Evolutionary conservation across 2,329 filamentous ascomycete genomes (phyloP), one percentile per base, ranked within the genome.

Genomic region (Exophiala sideris): DNA sequence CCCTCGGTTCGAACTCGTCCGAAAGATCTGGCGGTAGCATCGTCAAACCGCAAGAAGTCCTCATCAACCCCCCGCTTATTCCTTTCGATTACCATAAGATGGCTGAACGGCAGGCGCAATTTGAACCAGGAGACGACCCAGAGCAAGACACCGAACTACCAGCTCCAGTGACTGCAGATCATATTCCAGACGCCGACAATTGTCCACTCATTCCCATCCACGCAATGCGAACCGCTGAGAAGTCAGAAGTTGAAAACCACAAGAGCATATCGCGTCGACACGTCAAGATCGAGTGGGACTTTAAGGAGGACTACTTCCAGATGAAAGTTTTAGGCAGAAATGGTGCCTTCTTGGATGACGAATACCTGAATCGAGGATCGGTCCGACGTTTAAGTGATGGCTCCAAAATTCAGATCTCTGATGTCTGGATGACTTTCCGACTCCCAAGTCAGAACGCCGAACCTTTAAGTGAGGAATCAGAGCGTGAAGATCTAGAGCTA

Each of bases 181-280:
- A 65, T 50, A 54, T 65, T 44, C 62, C 62, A 2, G 56, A 64
- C 35, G 58, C 58, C n/a, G 39, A 60, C 40, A 58, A 58, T 33
- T 62, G 61, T 45, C 62, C 62, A 11, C 53, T 82, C 5, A 78
- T 86, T 44, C 81, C 82, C 4, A 82, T 86, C 33, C 83, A 82
- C 16, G 77, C 77, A 1, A 70, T 24, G 74, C 74, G 12, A 65
- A 71, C 35, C 42, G 77, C 72, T 40, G 69, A 62, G 52, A 70
- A 76, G 2, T 57, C 57, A 21, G 63, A 65, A 36, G 47, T 62
- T 5, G 73, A 73, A 10, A 75, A 75, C 12, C 79, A 83, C 59
- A 80, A 79, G 57, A 78, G 77, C 40, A 85, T 86, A 33, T 86
- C 83, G 3, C 75, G 82, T 20, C 77, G 82, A 62, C 83, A 86